These are phyloP conservation scores for Penicillium cinerascens DNA, from an alignment of 495 filamentous ascomycete genomes.

Conservation along the genomic window DNA sequence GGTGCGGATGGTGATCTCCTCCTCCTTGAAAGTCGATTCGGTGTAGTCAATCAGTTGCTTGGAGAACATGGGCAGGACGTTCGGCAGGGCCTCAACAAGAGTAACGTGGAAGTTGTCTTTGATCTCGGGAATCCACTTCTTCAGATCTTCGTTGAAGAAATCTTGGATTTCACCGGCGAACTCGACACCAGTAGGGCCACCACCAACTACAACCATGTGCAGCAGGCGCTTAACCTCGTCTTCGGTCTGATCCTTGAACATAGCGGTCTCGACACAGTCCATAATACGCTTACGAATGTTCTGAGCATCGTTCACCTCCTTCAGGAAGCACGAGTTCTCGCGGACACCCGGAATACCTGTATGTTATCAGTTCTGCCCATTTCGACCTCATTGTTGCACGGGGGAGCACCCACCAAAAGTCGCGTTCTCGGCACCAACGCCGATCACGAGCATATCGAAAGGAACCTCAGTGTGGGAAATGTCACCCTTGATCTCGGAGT, in stretches of 20 bases:
- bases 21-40: constrained; percentile 97
- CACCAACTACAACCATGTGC: constrained; percentile 99
- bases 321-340: constrained; percentile 95
- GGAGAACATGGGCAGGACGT: constrained; percentile 97
- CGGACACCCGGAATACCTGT: constrained; percentile 87
- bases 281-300: constrained; percentile 96
- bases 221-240: constrained; percentile 91
- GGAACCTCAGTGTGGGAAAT: constrained; percentile 80
- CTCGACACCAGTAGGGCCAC: constrained; percentile 96
- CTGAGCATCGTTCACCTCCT: constrained; percentile 95
- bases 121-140: constrained; percentile 97
- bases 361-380: constrained; percentile 9
- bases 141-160: constrained; percentile 96
- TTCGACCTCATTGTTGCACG: neutral
- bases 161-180: constrained; percentile 98
- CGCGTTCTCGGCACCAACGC: constrained; percentile 96
- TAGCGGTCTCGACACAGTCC: constrained; percentile 98
- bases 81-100: constrained; percentile 95
- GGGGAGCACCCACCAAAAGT: constrained; percentile 70
- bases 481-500: constrained; percentile 88
- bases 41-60: constrained; percentile 99
- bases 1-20: constrained; percentile 91
- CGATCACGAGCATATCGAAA: constrained; percentile 97
- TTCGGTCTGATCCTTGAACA: constrained; percentile 92
- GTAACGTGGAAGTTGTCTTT: constrained; percentile 92